These are phyloP conservation scores for Rhizophora mangle DNA, from an alignment of 345 rosid genomes.

Conservation along the genomic window DNA sequence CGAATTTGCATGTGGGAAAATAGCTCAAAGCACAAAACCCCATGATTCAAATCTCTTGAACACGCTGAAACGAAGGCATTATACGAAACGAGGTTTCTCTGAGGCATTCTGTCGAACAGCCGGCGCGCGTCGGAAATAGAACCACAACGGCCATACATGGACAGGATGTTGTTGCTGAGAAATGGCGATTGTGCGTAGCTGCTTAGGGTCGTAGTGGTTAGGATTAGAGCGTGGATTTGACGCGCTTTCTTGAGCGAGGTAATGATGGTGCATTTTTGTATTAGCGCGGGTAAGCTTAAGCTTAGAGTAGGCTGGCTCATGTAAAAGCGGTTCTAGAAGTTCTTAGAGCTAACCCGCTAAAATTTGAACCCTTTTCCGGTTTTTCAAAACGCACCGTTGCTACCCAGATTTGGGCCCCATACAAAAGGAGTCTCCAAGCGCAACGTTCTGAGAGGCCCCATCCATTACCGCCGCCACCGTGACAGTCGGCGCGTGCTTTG, in stretches of 20 bases:
- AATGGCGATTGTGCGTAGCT: conserved; percentile 42
- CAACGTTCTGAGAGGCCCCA: neutral
- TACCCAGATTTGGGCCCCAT: too few relatives aligned
- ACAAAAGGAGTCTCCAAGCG: neutral
- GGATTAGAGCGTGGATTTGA: conserved; percentile 60
- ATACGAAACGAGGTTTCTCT: conserved; percentile 53
- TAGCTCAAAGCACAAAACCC: conserved; percentile 33
- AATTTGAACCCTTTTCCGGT: neutral
- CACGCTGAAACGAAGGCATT: conserved; percentile 70
- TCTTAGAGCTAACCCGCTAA: neutral
- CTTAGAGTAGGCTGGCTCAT: conserved; percentile 12
- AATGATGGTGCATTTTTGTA: conserved; percentile 50
- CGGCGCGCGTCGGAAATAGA: conserved; percentile 35
- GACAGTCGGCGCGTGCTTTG: too few relatives aligned
- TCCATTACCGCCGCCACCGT: too few relatives aligned
- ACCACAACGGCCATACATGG: conserved; percentile 63
- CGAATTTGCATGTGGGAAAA: conserved; percentile 39
- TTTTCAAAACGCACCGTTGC: conserved; percentile 3
- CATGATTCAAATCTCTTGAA: conserved; percentile 42
- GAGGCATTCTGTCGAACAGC: conserved; percentile 75
- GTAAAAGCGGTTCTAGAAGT: conserved; percentile 5
- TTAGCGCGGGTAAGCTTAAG: conserved; percentile 27
- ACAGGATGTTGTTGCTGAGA: conserved; percentile 55
- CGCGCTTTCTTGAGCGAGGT: conserved; percentile 45
- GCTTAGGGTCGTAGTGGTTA: conserved; percentile 31